Percentiles rank a stretch among this genome's conserved stretches.
Conservation (phyloP, 2,329 filamentous ascomycete genomes). For the Zasmidium cellare region DNA sequence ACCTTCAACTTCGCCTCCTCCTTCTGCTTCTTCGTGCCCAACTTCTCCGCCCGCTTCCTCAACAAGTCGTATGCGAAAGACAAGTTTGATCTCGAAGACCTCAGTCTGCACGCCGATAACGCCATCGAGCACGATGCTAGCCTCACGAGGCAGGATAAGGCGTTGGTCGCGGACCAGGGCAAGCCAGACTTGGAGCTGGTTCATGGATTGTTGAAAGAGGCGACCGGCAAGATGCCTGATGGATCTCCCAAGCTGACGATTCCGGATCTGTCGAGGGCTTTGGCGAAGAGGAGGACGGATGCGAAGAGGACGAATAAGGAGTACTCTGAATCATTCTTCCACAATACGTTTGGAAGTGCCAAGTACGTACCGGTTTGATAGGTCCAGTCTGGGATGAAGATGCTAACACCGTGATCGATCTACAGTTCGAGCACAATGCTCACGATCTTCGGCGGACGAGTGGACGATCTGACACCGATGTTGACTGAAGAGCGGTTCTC, state of each 20-base stretch:
- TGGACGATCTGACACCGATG: conserved; percentile 42
- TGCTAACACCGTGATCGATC: not conserved
- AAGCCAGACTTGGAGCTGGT: conserved; percentile 41
- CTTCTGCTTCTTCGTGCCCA: conserved; percentile 32
- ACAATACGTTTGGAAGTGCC: conserved; percentile 44
- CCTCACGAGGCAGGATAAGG: conserved; percentile 36
- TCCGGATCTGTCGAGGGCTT: conserved; percentile 36
- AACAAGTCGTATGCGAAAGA: conserved; percentile 30
- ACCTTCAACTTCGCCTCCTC: conserved; percentile 33
- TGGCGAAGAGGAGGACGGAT: conserved; percentile 38
- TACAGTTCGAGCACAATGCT: conserved; percentile 45
- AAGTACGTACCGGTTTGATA: conserved; percentile 18
- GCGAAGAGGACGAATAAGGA: conserved; percentile 37
- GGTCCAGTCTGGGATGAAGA: too few species aligned
- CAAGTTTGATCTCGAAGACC: conserved; percentile 28
- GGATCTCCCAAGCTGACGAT: conserved; percentile 37
- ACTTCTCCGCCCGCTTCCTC: conserved; percentile 28
- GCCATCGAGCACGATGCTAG: conserved; percentile 32
- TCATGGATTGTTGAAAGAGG: conserved; percentile 35
- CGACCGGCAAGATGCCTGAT: conserved; percentile 37
- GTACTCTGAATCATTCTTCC: conserved; percentile 34
- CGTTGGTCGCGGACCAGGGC: conserved; percentile 38
- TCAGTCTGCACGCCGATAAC: conserved; percentile 28
- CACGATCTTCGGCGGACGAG: conserved; percentile 41
- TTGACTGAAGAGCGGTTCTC: conserved; percentile 43